These are phyloP conservation scores for Citrus hindsii DNA, from an alignment of 345 rosid genomes.

Conservation along the genomic window DNA sequence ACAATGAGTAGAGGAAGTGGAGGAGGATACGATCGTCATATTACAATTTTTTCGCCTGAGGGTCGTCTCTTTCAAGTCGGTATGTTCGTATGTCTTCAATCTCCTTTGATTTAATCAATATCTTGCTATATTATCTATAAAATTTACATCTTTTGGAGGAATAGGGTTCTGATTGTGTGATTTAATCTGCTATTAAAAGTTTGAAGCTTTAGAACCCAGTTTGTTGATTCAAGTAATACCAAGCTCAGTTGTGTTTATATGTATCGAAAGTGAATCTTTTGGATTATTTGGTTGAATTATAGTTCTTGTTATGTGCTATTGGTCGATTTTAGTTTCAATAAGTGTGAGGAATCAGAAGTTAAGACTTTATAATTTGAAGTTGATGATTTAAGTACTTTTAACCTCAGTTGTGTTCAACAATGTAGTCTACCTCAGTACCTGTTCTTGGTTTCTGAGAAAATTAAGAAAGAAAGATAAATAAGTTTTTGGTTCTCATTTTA, in stretches of 20 bases:
- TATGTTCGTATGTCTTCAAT: constrained; percentile 8
- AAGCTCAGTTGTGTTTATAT: neutral
- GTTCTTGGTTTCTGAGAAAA: constrained; percentile 6
- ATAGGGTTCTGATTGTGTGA: neutral
- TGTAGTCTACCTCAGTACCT: neutral
- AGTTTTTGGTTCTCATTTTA: neutral
- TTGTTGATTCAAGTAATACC: neutral
- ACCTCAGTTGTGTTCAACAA: neutral
- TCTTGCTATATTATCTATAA: neutral
- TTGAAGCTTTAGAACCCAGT: neutral
- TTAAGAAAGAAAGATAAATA: neutral
- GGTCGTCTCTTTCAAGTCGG: constrained; percentile 80
- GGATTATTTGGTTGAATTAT: neutral
- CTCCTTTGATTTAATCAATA: neutral
- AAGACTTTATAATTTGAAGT: too few species aligned
- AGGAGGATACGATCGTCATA: constrained; percentile 69
- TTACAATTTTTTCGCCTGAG: constrained; percentile 68
- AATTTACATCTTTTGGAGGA: neutral
- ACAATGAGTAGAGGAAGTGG: constrained; percentile 72
- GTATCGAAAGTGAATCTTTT: neutral
- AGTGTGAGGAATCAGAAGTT: neutral
- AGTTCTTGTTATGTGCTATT: neutral
- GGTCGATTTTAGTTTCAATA: neutral
- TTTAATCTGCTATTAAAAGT: neutral
- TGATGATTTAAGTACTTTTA: neutral